Base-by-base conservation (phyloP, 73 alveolate genomes). In the Paramecium pentaurelia region DNA sequence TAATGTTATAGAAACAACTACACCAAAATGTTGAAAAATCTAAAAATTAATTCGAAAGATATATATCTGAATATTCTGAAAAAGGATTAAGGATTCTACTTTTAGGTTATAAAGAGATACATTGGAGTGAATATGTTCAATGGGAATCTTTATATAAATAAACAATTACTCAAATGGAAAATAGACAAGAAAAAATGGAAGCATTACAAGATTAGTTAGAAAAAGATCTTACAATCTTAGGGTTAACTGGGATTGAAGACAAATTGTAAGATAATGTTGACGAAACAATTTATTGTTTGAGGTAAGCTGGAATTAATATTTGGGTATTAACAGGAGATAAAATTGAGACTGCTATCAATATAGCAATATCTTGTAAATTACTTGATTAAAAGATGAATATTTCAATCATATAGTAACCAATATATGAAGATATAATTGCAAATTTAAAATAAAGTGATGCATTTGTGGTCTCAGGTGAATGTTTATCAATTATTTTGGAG, bases 191-290 rank as follows among this genome's bases (percentile, higher is more conserved):
- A 84, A 92, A 93, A 77, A 89, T 97, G 95, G 95, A 77, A 38
- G 97, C 92, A 80, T 97, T 97, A 8, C 92, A 95, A 77, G 97
- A 93, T 20, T 68, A 93, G 83, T 86, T 97, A 4, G 99, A 98
- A 97, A 83, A 54, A 14, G 93, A 96, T 71, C 93, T 96, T 88
- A 91, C 28, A 42, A 88, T 97, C 40, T 89, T 98, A 28, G 99
- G 99, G 11, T 96, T 99, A 12, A 97, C 99, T 44, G 99, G 99
- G 6, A 97, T 98, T 30, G 99, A 98, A 93, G 99, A 98, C 92
- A 97, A 97, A 93, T 95, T 98, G 32, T 97, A 98, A 94, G 99
- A 98, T 85, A 94, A 97, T 77, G 98, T 98, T 5, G 96, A 94
- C 51, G 93, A 95, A 83, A 95, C 98, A 2, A 97, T 96, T 4